Evolutionary conservation across 1,139 yeast species (phyloP), one percentile per base, ranked within the genome.

Genomic region (Torulaspora pretoriensis): DNA sequence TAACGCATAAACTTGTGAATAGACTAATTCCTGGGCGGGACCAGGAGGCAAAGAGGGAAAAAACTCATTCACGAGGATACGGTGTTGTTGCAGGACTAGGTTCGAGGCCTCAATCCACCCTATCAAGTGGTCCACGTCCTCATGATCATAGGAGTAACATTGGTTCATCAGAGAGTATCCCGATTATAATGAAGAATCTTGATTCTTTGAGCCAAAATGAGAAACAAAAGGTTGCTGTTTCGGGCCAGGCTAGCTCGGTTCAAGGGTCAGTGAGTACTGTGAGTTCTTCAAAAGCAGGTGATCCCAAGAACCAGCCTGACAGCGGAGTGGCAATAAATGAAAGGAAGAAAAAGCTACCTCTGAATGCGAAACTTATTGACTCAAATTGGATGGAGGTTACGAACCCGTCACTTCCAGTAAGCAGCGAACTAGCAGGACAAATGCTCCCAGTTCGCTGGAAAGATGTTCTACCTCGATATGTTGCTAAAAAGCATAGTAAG

Each of bases 401-500:
- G 6, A 85, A 85, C 55, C 94, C 94, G 0, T 83, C 92, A 0
- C 75, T 76, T 47, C 79, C 80, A 23, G 67, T 73, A 22, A 71
- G 72, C 43, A 69, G 73, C 1, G 77, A 78, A 38, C 56, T 69
- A 13, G 64, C 75, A 9, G 69, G 69, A 8, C 64, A 68, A 47
- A 62, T 77, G 13, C 64, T 73, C 19, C 77, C 78, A 59, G 77
- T 86, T 33, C 75, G 95, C 50, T 94, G 98, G 98, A 82, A 81
- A 45, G 88, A 85, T 63, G 94, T 87, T 0, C 86, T 87, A 57
- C 96, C 97, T 0, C 73, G 75, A 10, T 75, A 77, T 35, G 78
- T 81, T 19, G 78, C 77, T 43, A 70, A 89, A 37, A 76, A 80
- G 53, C 72, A 68, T n/a, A 83, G 90, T 36, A 90, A 90, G 60